Evolutionary conservation across 73 alveolate genomes (phyloP).

Genomic region (Symbiodinium pilosum): DNA sequence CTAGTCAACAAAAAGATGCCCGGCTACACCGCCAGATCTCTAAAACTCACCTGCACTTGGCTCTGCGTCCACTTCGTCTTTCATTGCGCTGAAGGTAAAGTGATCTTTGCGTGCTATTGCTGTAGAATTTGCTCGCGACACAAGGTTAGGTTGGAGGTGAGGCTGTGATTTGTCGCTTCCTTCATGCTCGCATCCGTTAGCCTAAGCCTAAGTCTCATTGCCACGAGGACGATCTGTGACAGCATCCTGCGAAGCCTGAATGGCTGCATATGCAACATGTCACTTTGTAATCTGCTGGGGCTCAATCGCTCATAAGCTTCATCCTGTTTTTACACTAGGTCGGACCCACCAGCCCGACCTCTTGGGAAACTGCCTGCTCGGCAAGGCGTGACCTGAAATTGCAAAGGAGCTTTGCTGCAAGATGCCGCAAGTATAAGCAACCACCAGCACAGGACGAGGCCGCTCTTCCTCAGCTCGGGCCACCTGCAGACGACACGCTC

Average conservation of each 20-base stretch:
- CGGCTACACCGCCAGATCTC: not conserved
- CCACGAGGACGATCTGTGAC: too few relatives aligned
- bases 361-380: not conserved
- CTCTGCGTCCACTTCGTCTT: not conserved
- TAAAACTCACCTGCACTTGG: not conserved
- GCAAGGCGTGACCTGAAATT: not conserved
- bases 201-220: too few relatives aligned
- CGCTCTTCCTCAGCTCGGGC: conserved; percentile 77
- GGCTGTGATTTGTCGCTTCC: too few relatives aligned
- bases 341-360: not conserved
- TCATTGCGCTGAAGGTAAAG: not conserved
- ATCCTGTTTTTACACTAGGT: not conserved
- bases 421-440: too few relatives aligned
- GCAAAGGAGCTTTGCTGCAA: too few relatives aligned
- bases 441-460: not conserved
- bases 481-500: conserved; percentile 14
- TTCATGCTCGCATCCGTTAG: too few relatives aligned
- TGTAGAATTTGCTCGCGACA: too few relatives aligned
- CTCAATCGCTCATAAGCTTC: not conserved
- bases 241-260: not conserved
- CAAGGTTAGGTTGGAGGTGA: too few relatives aligned
- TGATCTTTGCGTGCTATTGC: too few relatives aligned
- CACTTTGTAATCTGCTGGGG: not conserved
- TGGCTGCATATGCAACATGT: not conserved
- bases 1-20: too few relatives aligned